Base-by-base conservation (phyloP, 2,329 filamentous ascomycete genomes). In the Fusarium sp. region DNA sequence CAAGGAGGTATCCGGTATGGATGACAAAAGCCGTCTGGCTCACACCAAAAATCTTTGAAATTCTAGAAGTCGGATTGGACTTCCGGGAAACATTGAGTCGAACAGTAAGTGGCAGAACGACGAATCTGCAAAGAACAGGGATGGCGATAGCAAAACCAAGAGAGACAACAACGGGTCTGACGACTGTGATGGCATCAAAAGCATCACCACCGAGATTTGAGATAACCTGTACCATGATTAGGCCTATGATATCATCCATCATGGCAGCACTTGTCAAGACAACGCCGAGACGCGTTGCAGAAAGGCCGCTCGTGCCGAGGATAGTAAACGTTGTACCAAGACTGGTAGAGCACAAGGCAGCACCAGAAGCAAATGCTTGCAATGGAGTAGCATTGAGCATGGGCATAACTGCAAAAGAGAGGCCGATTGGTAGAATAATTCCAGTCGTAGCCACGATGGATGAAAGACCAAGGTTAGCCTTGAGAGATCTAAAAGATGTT, bases 141-240 rank as follows among this genome's bases (percentile, higher is more conserved):
- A 86, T 75, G 3, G 82, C 35, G 2, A 85, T 71, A 0, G 86
- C 87, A 72, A 91, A 89, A 0, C 81, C 89, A 20, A 89, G 30
- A 8, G 85, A 86, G 9, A 87, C 83, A 16, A 86, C 65, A 15
- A 89, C 61, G 6, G 85, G 84, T 24, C 87, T 79, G 16, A 89
- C 60, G 7, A 88, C 77, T 1, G 82, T 82, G 4, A 78, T 59
- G 1, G 83, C 81, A 78, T 74, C 7, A 41, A 75, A 35, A 7
- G 66, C 68, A 59, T 48, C 69, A 73, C 50, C 78, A 60, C 80
- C 91, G 0, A 95, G 83, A 51, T 90, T 91, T 0, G 91, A 88
- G 28, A 96, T 91, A 50, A 95, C 87, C 72, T 93, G 89, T 1
- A 94, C 91, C 89, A 95, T 92, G 13, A 95, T 89, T 15, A 95